Conservation (phyloP, 1,139 yeast genomes). For the Nakaseomyces uthaithaninus region DNA sequence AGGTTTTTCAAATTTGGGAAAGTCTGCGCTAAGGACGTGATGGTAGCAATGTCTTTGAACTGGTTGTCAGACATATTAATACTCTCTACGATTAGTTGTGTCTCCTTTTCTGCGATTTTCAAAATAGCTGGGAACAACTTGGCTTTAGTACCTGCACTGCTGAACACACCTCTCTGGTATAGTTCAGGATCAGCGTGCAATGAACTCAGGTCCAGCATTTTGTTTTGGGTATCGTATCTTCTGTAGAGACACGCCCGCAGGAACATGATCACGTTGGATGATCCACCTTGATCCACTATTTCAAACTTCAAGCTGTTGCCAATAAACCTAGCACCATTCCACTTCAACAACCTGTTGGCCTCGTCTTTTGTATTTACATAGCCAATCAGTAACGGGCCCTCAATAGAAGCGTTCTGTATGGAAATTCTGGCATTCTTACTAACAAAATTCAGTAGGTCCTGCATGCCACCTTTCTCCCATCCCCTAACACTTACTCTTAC, state of each 20-base stretch:
- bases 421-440: constrained; percentile 57
- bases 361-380: constrained; percentile 48
- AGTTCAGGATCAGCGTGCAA: constrained; percentile 62
- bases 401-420: constrained; percentile 42
- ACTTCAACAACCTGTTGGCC: constrained; percentile 49
- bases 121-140: constrained; percentile 88
- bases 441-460: constrained; percentile 61
- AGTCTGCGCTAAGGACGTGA: constrained; percentile 61
- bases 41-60: constrained; percentile 52
- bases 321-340: constrained; percentile 77
- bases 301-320: constrained; percentile 57
- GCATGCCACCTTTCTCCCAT: constrained; percentile 74
- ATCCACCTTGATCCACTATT: constrained; percentile 25
- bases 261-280: constrained; percentile 48
- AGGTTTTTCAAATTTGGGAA: constrained; percentile 72
- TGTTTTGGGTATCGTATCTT: constrained; percentile 57
- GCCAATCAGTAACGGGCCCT: constrained; percentile 45
- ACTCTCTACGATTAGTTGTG: constrained; percentile 48
- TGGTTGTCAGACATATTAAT: constrained; percentile 69
- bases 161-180: constrained; percentile 56
- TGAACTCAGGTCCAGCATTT: constrained; percentile 62
- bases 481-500: constrained; percentile 42
- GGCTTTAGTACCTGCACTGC: constrained; percentile 48
- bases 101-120: constrained; percentile 58
- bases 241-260: constrained; percentile 53